These are phyloP conservation scores for Rauvolfia tetraphylla DNA, from an alignment of 257 asterid species.

Conservation along the genomic window DNA sequence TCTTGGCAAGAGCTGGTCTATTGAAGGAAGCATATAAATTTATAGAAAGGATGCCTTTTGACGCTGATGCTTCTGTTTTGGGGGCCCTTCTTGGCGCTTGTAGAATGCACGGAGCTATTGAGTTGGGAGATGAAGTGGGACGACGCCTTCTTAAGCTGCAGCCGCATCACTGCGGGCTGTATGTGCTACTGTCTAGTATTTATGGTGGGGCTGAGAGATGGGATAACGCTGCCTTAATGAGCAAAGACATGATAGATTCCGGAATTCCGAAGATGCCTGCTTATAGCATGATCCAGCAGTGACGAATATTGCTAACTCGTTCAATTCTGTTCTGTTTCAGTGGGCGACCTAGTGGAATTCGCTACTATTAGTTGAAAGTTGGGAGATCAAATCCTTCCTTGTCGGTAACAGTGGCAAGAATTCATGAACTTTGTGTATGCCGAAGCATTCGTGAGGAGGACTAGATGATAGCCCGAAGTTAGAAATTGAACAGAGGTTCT, in stretches of 20 bases:
- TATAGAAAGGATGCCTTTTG: constrained; percentile 61
- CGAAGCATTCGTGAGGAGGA: no score
- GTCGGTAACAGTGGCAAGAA: no score
- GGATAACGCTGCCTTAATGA: constrained; percentile 67
- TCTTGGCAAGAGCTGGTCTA: no score
- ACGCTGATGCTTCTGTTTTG: constrained; percentile 71
- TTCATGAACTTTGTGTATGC: no score
- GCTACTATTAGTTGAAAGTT: no score
- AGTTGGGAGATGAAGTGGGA: constrained; percentile 66
- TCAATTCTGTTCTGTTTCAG: neutral
- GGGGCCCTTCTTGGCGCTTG: constrained; percentile 88
- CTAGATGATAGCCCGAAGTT: no score
- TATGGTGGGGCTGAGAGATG: constrained; percentile 71
- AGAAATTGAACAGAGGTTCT: no score
- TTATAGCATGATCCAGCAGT: constrained; percentile 35
- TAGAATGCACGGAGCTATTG: constrained; percentile 63
- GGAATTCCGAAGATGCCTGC: constrained; percentile 75
- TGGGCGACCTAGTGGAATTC: no score
- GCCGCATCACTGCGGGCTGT: constrained; percentile 63
- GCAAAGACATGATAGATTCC: constrained; percentile 60
- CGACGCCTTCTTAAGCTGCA: no score
- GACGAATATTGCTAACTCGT: neutral
- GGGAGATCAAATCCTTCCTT: no score
- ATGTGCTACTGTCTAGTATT: constrained; percentile 65
- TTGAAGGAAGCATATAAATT: no score